Base-by-base conservation (phyloP, 192 early-diverging fungal genomes). In the Ramicandelaber brevisporus region DNA sequence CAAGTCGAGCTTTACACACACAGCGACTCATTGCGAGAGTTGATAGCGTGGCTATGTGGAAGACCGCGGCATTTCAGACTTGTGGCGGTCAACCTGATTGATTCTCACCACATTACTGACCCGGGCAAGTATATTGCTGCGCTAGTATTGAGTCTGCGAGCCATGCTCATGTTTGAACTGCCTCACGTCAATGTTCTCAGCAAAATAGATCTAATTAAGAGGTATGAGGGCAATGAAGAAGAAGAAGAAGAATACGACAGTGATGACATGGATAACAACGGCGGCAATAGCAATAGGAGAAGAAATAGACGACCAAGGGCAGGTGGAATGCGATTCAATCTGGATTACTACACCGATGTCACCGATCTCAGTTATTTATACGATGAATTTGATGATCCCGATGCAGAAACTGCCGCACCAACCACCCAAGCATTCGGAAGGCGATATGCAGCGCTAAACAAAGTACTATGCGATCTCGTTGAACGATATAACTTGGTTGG, bases 1-100 rank as follows among this genome's bases (percentile, higher is more conserved):
- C 86, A 98, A 43, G 89, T 98, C 13, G 92, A 98, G 39, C 65
- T 98, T 10, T 98, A 89, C 50, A 95, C 92, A 11, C 89, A 96
- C 46, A 78, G 89, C 51, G 48, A 61, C 28, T 55, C 79, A 14
- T 61, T 96, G 33, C 70, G 75, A 33, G 63, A 70, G 23, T 67
- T 89, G 12, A 40, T 88, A 3, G 59, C 64, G 16, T 41, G 37
- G 26, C 51, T 96, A 26, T 64, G n/a, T n/a, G n/a, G n/a, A n/a
- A n/a, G 71, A 49, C 68, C 72, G 38, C 38, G 59, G 5, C 46
- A 76, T 38, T 53, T 52, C 36, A 42, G 41, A 53, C 54, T 92
- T 6, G 70, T 68, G 21, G 70, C 70, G 26, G 68, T 85, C 20
- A 72, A 89, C 38, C 56, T 97, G 23, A 73, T 88, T 1, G 87